Evolutionary conservation across 2,329 filamentous ascomycete genomes (phyloP).

Genomic region (Grosmannia serpens): DNA sequence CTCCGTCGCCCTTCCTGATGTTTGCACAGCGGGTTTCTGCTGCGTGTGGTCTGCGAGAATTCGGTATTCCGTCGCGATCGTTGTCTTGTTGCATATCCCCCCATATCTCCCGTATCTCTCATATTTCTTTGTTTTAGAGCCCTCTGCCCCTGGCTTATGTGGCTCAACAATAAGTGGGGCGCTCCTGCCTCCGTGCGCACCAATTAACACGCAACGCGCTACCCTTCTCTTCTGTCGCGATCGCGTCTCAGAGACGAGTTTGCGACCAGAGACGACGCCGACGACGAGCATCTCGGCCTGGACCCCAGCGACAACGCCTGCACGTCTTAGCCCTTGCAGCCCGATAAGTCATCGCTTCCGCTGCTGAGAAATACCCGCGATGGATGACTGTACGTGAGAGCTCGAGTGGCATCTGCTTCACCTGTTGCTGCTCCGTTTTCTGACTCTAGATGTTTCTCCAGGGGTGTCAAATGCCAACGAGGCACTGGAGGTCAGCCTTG

Average conservation of each 20-base stretch:
- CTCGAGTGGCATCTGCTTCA: background rate
- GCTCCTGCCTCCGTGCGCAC: background rate
- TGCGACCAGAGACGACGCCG: background rate
- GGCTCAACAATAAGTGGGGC: constrained; percentile 1
- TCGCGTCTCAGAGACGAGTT: constrained; percentile 3
- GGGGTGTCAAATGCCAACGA: constrained; percentile 52
- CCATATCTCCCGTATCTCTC: too few relatives aligned
- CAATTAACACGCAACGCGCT: constrained; percentile 8
- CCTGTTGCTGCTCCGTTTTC: background rate
- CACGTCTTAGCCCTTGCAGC: background rate
- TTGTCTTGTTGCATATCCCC: background rate
- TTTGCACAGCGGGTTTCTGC: background rate
- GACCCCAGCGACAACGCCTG: too few relatives aligned
- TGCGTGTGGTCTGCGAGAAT: background rate
- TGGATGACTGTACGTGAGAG: background rate
- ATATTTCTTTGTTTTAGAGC: background rate
- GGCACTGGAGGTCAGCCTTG: constrained; percentile 49
- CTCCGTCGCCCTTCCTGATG: background rate
- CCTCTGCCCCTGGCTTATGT: constrained; percentile 2
- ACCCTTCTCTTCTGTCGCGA: constrained; percentile 5
- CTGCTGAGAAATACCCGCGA: background rate
- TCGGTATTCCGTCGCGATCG: background rate
- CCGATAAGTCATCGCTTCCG: background rate
- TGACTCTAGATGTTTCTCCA: constrained; percentile 15
- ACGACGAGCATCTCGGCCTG: background rate